These are phyloP conservation scores for Colletotrichum sp. DNA, from an alignment of 2,329 filamentous ascomycete species.

Conservation along the genomic window DNA sequence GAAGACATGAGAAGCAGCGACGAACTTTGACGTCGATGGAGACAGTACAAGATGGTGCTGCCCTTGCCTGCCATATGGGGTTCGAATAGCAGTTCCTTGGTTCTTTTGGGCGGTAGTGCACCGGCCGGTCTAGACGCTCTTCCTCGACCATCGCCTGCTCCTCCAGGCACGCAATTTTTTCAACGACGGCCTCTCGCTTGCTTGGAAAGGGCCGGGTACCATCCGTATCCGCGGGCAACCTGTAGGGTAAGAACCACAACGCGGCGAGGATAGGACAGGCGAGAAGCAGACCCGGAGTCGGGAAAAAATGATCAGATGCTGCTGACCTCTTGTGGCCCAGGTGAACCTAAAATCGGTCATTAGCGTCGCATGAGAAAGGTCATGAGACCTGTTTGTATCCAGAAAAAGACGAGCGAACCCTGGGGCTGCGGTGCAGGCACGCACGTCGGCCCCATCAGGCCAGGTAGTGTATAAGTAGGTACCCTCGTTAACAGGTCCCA, in stretches of 20 bases:
- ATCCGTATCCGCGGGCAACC: neutral
- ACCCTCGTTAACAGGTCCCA: slow-evolving; percentile 4
- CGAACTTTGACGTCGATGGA: neutral
- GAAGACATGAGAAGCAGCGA: neutral
- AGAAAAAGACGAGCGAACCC: slow-evolving; percentile 19
- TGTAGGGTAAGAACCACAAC: neutral
- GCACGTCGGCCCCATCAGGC: neutral
- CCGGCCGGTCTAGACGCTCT: slow-evolving; percentile 5
- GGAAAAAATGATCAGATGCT: slow-evolving; percentile 20
- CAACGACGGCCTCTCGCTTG: neutral
- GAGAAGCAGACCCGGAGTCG: neutral
- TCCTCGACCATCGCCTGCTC: neutral
- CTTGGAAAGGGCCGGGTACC: neutral
- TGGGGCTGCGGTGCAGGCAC: slow-evolving; percentile 6
- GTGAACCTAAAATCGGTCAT: slow-evolving; percentile 22
- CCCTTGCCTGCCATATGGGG: neutral
- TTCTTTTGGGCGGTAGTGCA: neutral
- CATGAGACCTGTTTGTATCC: slow-evolving; percentile 25
- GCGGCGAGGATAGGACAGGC: neutral
- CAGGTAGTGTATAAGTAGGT: neutral
- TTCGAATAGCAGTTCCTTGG: neutral
- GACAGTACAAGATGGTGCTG: neutral
- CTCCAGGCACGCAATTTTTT: neutral
- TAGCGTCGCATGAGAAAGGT: slow-evolving; percentile 23
- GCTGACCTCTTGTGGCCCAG: slow-evolving; percentile 21